Evolutionary conservation across 192 early-diverging fungal genomes (phyloP), one percentile per base, ranked within the genome.

Genomic region (Coemansia sp.): DNA sequence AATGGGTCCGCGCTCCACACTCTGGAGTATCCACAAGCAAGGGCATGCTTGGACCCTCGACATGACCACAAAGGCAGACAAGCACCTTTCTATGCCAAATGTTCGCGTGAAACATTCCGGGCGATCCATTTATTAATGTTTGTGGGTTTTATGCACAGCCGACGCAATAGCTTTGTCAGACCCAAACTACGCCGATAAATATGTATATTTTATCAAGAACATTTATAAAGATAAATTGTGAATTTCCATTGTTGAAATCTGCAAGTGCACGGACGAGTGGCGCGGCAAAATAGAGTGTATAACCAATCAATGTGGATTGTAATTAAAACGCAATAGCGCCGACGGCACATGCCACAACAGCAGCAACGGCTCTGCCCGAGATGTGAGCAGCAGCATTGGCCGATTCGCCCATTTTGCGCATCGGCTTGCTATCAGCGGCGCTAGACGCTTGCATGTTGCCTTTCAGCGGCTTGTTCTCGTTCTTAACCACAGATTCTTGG

Each of bases 401-500:
- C 1, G 70, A 34, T 17, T 47, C 28, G 14, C 15, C 37, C 5
- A 51, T 38, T 57, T 67, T 66, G 61, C 26, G 65, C 54, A 52
- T 52, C n/a, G 50, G 17, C 60, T 59, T 64, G n/a, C 46, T 31
- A 21, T 51, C 49, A 22, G 48, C 49, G 2, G 48, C 12, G 31
- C 31, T 23, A 12, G 59, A 48, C 19, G 15, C 49, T 9, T 19
- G 34, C 5, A 65, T 10, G 0, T 21, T 49, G 40, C 50, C 37
- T 54, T 65, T 71, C 50, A 62, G 19, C 8, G 64, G 55, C 59
- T 57, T 66, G 58, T 50, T 65, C 7, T 38, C 57, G 22, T 59
- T 57, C 51, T 62, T 70, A 37, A 59, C n/a, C 42, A n/a, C 42
- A 19, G 15, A 15, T 3, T n/a, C 46, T 17, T 19, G 46, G 26